Base-by-base conservation (phyloP, 2,329 filamentous ascomycete species). In the Nigrograna mackinnonii region DNA sequence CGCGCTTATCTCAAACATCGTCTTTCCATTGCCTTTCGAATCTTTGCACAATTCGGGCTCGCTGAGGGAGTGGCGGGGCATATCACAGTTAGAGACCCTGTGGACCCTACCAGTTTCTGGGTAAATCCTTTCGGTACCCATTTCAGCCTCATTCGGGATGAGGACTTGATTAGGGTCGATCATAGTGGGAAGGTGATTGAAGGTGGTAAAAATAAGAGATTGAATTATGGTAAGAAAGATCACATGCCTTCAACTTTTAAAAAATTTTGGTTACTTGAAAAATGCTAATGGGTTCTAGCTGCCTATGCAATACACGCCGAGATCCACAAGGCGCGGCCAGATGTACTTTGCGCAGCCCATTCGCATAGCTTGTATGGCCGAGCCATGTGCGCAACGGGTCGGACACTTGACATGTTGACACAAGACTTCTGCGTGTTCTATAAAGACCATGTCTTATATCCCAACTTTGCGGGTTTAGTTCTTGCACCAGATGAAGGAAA, bases 91-190 rank as follows among this genome's bases (percentile, higher is more conserved):
- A 71, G 77, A 14, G 77, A 83, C 47, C 80, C 80, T 1, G 71
- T 82, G 13, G 74, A 79, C 17, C 75, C 76, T 0, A 60, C 67
- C 13, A 77, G 73, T 1, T 82, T 83, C 65, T 83, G 79, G 80
- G 78, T 84, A 3, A 84, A 84, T 52, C 82, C 80, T 0, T 80
- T 83, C 41, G 79, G 79, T 6, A 71, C 77, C 2, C 42, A 44
- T 24, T 44, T 44, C 33, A 31, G 31, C n/a, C 12, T 78, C 31
- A 76, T 85, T 21, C 80, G 77, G 37, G 73, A 75, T 1, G 80
- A 78, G 0, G 81, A 86, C 52, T 70, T 86, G 22, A 84, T 86
- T 40, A 78, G 76, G 17, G 81, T 86, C 3, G 73, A 83, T 53
- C 70, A 79, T 35, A 55, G 73, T 0, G 83, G 83, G 0, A 69